Conservation (phyloP, 2,329 filamentous ascomycete genomes). For the Zymoseptoria crescenta region DNA sequence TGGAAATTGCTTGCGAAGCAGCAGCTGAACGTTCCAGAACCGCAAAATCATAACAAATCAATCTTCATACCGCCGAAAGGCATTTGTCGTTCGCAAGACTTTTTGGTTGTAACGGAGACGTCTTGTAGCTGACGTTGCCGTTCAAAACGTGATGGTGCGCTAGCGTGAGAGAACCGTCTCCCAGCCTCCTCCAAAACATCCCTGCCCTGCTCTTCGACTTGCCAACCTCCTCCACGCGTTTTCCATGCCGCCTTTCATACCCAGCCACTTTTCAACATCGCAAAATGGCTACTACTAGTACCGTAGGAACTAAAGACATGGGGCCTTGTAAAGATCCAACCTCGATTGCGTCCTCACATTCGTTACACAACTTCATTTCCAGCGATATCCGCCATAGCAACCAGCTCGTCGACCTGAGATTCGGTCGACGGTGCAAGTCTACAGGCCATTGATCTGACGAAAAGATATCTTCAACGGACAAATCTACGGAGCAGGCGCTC, state of each 20-base stretch:
- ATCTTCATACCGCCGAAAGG: background rate
- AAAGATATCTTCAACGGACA: background rate
- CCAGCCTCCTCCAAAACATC: background rate
- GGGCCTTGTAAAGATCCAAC: background rate
- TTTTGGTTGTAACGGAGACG: background rate
- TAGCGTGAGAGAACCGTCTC: background rate
- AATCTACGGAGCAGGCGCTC: slow-evolving; percentile 2
- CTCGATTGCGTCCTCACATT: slow-evolving; percentile 5
- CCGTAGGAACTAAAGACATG: slow-evolving; percentile 2
- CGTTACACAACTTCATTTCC: slow-evolving; percentile 9
- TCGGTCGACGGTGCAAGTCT: background rate
- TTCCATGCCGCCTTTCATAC: background rate
- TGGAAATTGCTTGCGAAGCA: too few relatives aligned
- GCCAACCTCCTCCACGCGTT: background rate
- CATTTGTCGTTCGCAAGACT: background rate
- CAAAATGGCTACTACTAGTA: slow-evolving; percentile 3
- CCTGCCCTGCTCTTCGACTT: background rate
- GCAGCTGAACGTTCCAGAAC: too few relatives aligned
- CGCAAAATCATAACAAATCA: background rate
- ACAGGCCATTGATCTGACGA: background rate
- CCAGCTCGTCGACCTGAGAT: background rate
- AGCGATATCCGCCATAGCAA: slow-evolving; percentile 11
- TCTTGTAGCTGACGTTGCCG: background rate
- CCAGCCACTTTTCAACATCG: slow-evolving; percentile 6
- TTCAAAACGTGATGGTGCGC: too few relatives aligned